A percentile compares a stretch with the other conserved stretches of the same genome.
These are phyloP conservation scores for Mortierella hygrophila DNA, from an alignment of 192 early-diverging fungal species.

Conservation along the genomic window DNA sequence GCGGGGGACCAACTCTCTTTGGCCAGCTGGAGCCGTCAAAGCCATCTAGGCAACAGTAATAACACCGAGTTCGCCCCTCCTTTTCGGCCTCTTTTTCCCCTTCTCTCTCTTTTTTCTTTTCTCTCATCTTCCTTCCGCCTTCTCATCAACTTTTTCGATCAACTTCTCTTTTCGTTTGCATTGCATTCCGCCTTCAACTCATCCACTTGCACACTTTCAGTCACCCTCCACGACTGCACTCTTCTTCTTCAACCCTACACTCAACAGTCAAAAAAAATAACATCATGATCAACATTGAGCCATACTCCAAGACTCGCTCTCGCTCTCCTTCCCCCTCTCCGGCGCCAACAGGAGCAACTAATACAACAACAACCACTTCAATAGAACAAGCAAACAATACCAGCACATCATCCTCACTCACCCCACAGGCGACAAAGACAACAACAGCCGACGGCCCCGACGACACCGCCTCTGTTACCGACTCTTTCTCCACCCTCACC, in stretches of 20 bases:
- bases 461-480: neutral
- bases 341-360: neutral
- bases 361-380: neutral
- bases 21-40: too few relatives aligned
- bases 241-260: neutral
- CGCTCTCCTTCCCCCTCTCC: neutral
- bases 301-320: neutral
- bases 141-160: neutral
- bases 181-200: neutral
- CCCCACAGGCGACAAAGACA: neutral
- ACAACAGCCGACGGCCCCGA: neutral
- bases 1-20: too few relatives aligned
- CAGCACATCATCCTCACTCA: too few relatives aligned
- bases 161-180: neutral
- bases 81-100: neutral
- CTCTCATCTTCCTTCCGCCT: neutral
- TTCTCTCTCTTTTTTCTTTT: neutral
- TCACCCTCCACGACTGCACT: neutral
- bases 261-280: too few relatives aligned
- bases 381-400: neutral
- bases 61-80: too few relatives aligned
- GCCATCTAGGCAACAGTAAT: too few relatives aligned
- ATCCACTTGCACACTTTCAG: neutral
- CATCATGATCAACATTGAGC: neutral
- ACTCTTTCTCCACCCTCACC: conserved; percentile 19